Conservation (phyloP, 2,329 filamentous ascomycete species). For the Massarina eburnea region DNA sequence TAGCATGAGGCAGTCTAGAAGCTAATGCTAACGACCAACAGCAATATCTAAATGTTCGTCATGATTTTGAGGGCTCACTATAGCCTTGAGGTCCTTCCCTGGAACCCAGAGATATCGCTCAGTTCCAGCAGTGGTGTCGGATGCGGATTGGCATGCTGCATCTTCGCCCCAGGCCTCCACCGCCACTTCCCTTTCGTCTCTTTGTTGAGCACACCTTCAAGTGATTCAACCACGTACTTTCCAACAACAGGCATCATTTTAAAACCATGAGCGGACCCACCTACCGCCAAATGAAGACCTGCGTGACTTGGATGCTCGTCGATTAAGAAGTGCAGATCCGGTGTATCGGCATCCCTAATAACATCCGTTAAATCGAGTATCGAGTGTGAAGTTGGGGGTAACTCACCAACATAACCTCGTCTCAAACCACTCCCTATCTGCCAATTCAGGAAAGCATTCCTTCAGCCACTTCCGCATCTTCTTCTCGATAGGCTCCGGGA, state of each 20-base stretch:
- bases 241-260: slow-evolving; percentile 65
- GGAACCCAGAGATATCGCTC: slow-evolving; percentile 2
- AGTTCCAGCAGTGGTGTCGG: slow-evolving; percentile 1
- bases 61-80: no score
- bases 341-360: slow-evolving; percentile 58
- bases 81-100: neutral
- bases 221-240: slow-evolving; percentile 1
- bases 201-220: slow-evolving; percentile 1
- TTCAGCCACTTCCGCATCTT: slow-evolving; percentile 40
- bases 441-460: slow-evolving; percentile 4
- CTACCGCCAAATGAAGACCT: slow-evolving; percentile 61
- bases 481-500: slow-evolving; percentile 40
- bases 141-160: slow-evolving; percentile 5
- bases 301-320: slow-evolving; percentile 49
- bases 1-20: no score
- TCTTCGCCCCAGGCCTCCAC: slow-evolving; percentile 17
- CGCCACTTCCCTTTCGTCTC: slow-evolving; percentile 1
- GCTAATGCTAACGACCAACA: no score
- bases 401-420: slow-evolving; percentile 3
- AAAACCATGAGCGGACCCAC: slow-evolving; percentile 64
- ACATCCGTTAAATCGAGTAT: slow-evolving; percentile 20
- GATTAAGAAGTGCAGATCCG: slow-evolving; percentile 62
- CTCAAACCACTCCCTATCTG: slow-evolving; percentile 1
- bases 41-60: no score
- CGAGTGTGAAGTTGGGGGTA: slow-evolving; percentile 15